Evolutionary conservation across 768 basidiomycete species (phyloP), one percentile per base, ranked within the genome.

Genomic region (Gloeostereum incarnatum): DNA sequence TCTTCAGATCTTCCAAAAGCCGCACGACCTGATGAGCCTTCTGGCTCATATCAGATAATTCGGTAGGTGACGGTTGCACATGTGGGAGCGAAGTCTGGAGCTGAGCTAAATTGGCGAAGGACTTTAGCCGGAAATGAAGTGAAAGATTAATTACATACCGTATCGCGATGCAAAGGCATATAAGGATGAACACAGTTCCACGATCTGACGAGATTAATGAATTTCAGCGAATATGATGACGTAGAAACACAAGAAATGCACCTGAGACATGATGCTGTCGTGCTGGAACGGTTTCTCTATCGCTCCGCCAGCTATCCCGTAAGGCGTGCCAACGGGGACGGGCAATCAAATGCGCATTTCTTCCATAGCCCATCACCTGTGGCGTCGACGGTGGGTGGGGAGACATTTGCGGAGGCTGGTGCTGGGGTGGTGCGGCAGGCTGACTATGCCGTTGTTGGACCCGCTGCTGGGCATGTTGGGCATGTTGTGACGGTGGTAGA

Each of bases 41-140:
- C 11, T 70, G 68, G 6, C 74, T 67, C 85, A 88, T 89, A 44
- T 85, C 78, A 34, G 66, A 59, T 7, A 86, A 54, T 52, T 87
- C 83, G 2, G 62, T 59, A 5, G 67, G 55, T 6, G 61, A 43
- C 4, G 81, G 82, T 44, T 75, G 75, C 5, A 59, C 53, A 27
- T 71, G 65, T 2, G 75, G 68, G 8, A 64, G 47, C 30, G 56
- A 62, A 2, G 61, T 53, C 41, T 77, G 78, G 18, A 67, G 46
- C 42, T 65, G 60, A 17, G 65, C 71, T 70, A 20, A 34, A 36
- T 23, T 37, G 16, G 22, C 31, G 17, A 37, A 19, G 17, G 22
- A 35, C 13, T 9, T 37, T 10, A 20, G 20, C 5, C 16, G 18
- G 31, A 21, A 32, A 23, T 18, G 13, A 30, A 42, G 33, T 20